phyloP scores from a whole-genome alignment of 1,284 basidiomycete genomes.

The Microbotryum saponariae region DNA sequence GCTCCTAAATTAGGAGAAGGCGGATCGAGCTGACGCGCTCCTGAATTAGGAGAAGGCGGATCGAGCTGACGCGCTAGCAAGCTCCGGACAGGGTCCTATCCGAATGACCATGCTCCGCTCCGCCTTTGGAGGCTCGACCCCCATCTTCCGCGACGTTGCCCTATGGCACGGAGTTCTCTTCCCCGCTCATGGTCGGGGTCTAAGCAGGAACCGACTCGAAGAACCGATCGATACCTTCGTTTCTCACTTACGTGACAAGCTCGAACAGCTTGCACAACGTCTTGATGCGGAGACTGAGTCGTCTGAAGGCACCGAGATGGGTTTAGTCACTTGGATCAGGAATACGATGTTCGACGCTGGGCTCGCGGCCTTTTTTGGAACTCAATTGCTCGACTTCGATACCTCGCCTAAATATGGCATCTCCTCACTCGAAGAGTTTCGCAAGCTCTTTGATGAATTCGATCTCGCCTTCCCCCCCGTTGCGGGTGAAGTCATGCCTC shows the following conservation, averaged over 20 bases:
- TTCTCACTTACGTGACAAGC: neutral
- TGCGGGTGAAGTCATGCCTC: constrained; percentile 31
- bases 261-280: constrained; percentile 4
- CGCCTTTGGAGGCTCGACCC: constrained; percentile 15
- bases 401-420: constrained; percentile 3
- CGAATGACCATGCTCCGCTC: constrained; percentile 20
- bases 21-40: too few species aligned
- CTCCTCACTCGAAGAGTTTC: constrained; percentile 3
- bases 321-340: constrained; percentile 15
- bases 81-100: constrained; percentile 17
- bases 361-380: constrained; percentile 21
- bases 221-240: constrained; percentile 18
- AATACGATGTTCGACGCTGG: constrained; percentile 20
- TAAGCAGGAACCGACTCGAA: constrained; percentile 16
- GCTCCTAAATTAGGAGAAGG: too few species aligned
- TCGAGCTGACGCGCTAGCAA: too few species aligned
- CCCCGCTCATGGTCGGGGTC: constrained; percentile 18
- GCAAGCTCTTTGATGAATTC: constrained; percentile 35
- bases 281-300: neutral
- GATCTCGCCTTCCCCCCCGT: constrained; percentile 40
- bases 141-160: constrained; percentile 2
- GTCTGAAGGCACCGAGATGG: constrained; percentile 8
- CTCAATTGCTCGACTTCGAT: neutral
- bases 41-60: neutral
- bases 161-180: constrained; percentile 21